A percentile compares a stretch with the other conserved stretches of the same genome.
These are phyloP conservation scores for Dactylonectria macrodidyma DNA, from an alignment of 2,329 filamentous ascomycete genomes.

Conservation along the genomic window DNA sequence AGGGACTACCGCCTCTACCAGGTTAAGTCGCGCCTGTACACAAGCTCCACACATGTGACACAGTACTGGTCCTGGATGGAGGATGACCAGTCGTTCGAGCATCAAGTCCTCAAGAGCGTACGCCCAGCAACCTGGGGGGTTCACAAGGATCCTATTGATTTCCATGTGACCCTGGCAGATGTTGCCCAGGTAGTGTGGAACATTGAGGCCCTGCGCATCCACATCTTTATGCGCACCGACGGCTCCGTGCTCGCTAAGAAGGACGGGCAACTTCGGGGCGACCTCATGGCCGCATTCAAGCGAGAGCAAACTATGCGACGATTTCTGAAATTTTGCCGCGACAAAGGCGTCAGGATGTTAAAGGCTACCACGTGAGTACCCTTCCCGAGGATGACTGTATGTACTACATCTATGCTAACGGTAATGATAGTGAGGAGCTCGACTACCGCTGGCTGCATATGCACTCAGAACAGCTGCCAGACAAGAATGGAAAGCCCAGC, in stretches of 20 bases:
- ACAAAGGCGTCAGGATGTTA: conserved; percentile 59
- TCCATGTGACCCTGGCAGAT: conserved; percentile 63
- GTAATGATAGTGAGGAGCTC: conserved; percentile 52
- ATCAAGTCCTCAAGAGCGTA: conserved; percentile 66
- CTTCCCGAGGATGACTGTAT: too few relatives aligned
- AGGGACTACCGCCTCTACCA: conserved; percentile 68
- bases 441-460: conserved; percentile 54
- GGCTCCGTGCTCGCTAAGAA: conserved; percentile 43
- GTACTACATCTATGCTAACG: conserved; percentile 33
- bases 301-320: conserved; percentile 66
- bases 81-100: conserved; percentile 61
- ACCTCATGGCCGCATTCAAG: conserved; percentile 68
- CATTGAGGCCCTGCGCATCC: conserved; percentile 57
- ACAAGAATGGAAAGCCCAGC: conserved; percentile 46
- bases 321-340: conserved; percentile 64
- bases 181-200: conserved; percentile 63
- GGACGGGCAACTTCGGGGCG: conserved; percentile 57
- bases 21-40: conserved; percentile 64
- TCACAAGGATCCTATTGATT: conserved; percentile 66
- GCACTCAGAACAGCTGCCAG: conserved; percentile 52
- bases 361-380: conserved; percentile 59
- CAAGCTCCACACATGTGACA: conserved; percentile 63
- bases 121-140: conserved; percentile 63
- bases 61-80: conserved; percentile 71
- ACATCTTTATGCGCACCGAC: conserved; percentile 56